These are phyloP conservation scores for Phytophthora idaei DNA, from an alignment of 352 stramenopile genomes.

Conservation along the genomic window DNA sequence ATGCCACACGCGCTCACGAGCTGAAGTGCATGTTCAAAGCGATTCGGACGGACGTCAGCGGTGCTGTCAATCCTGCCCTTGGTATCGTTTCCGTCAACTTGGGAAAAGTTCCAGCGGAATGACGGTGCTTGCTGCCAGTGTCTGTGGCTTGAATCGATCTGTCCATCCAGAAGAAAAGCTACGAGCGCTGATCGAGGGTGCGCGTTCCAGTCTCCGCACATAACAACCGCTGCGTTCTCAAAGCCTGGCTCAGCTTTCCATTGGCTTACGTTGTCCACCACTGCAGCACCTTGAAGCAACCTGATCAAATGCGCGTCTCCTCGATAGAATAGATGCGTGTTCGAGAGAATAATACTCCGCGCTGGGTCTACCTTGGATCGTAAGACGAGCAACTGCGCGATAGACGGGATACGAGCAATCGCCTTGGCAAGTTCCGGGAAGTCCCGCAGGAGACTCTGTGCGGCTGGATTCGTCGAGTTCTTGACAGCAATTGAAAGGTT, in stretches of 20 bases:
- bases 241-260: constrained; percentile 23
- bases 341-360: constrained; percentile 53
- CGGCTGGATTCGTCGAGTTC: constrained; percentile 35
- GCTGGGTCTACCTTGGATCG: constrained; percentile 30
- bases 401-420: constrained; percentile 59
- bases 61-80: neutral
- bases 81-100: constrained; percentile 3
- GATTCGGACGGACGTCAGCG: constrained; percentile 14
- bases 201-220: constrained; percentile 76
- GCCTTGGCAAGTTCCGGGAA: constrained; percentile 64
- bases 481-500: constrained; percentile 47
- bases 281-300: constrained; percentile 55
- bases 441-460: constrained; percentile 46
- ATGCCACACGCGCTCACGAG: constrained; percentile 65
- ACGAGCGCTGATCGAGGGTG: constrained; percentile 52
- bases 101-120: constrained; percentile 55
- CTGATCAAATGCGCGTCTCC: constrained; percentile 74
- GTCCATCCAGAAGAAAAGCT: constrained; percentile 56
- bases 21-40: constrained; percentile 51
- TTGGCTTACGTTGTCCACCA: constrained; percentile 47
- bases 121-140: constrained; percentile 58
- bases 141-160: constrained; percentile 49
- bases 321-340: constrained; percentile 81
- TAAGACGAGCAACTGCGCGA: constrained; percentile 66
- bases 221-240: constrained; percentile 47